phyloP scores from a whole-genome alignment of 371 early-diverging fungal species.

The Rhizomucor pusillus region DNA sequence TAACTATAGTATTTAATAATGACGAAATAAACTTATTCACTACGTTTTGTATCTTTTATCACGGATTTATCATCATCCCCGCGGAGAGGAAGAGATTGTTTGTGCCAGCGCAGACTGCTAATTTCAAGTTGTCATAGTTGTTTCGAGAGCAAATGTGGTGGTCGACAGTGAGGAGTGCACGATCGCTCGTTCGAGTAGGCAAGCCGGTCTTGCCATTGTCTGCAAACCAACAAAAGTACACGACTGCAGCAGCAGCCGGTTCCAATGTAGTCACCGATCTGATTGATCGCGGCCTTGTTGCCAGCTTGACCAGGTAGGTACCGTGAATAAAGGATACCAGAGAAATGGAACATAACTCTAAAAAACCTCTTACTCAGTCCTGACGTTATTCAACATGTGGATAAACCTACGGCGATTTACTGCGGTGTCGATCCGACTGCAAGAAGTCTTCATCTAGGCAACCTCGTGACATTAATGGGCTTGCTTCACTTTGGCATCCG shows the following conservation, averaged over 20 bases:
- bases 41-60: no score
- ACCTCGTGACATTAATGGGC: conserved; percentile 82
- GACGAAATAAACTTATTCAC: no score
- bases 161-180: no score
- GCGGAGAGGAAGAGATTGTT: no score
- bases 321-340: background rate
- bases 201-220: no score
- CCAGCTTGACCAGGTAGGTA: conserved; percentile 34
- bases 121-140: no score
- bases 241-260: background rate
- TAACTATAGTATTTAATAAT: no score
- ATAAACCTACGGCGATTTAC: conserved; percentile 66
- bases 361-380: conserved; percentile 27
- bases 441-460: conserved; percentile 86
- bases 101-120: no score
- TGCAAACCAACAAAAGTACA: background rate
- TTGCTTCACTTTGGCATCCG: conserved; percentile 80
- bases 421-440: conserved; percentile 97
- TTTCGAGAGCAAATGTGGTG: no score
- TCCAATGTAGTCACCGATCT: conserved; percentile 37
- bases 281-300: conserved; percentile 33
- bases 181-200: no score
- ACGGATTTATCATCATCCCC: no score
- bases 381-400: conserved; percentile 44
- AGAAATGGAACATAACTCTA: background rate